These are phyloP conservation scores for Inonotus obliquus DNA, from an alignment of 1,284 basidiomycete genomes.

Conservation along the genomic window DNA sequence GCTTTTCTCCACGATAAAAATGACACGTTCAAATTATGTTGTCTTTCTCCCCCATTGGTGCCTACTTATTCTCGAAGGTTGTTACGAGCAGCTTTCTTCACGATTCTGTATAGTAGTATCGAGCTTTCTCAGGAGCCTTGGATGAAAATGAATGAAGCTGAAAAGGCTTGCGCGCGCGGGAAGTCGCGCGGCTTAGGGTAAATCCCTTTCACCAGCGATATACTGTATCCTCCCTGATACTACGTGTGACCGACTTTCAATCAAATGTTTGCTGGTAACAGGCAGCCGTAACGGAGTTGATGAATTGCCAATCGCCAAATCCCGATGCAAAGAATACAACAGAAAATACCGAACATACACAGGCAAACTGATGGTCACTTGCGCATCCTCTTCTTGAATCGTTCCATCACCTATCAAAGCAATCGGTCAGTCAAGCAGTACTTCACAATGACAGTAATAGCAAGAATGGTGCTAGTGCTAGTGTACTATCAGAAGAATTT, in stretches of 20 bases:
- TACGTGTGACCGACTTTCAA: no score
- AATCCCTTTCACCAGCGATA: no score
- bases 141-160: no score
- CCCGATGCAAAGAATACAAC: not conserved
- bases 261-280: no score
- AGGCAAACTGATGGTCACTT: conserved; percentile 37
- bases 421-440: not conserved
- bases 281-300: no score
- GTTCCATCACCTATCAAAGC: conserved; percentile 7
- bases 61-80: not conserved
- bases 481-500: not conserved
- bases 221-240: no score
- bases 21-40: not conserved
- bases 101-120: not conserved
- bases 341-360: not conserved
- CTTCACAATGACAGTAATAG: not conserved
- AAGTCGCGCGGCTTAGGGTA: no score
- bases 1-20: not conserved
- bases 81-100: not conserved
- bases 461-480: not conserved
- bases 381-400: conserved; percentile 84
- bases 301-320: no score
- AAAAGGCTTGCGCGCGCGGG: no score
- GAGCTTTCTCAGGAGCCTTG: not conserved
- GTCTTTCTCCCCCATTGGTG: not conserved